Base-by-base conservation (phyloP, 345 rosid species). In the Lepidium africanum region DNA sequence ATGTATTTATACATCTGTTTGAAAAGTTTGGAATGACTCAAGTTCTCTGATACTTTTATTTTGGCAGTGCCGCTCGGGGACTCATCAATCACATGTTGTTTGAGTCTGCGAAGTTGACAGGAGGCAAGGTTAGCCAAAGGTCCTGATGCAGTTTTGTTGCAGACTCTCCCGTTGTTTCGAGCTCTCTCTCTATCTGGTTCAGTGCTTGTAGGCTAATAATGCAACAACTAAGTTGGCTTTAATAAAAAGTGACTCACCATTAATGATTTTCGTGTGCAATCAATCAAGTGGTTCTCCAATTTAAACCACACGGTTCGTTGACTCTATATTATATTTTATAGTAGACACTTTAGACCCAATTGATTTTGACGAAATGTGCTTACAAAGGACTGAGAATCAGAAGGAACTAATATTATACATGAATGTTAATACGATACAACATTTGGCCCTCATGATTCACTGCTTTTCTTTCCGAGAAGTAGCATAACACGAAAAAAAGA, bases 51-150 rank as follows among this genome's bases (percentile, higher is more conserved):
- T 75, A 43, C 33, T 69, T 62, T 46, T 71, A 16, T 66, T 63
- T 49, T 77, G 76, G 81, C 85, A 95, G 99, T 63, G 99, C 96
- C 5, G 99, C 99, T 19, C 83, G 97, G 63, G 97, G 96, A 70
- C 97, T 91, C 63, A 86, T 91, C 75, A 91, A 94, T 76, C 99
- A 94, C 77, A 89, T 91, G 56, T 80, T 94, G 37, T 80, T 82
- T 0, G 99, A 89, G 79, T 65, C 96, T 13, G 96, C 90, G 83
- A 86, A 78, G 83, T 42, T 81, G 79, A 70, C 92, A 16, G 90
- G 99, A 68, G 82, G 84, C 45, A 95, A 91, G 79, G 81, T 82
- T 76, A 84, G 90, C 85, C 51, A 86, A 72, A 75, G 78, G 57
- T 42, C 70, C 66, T 75, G 66, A 75, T 63, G 35, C 69, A 54